Base-by-base conservation (phyloP, 1,284 basidiomycete genomes). In the Naganishia sp. region DNA sequence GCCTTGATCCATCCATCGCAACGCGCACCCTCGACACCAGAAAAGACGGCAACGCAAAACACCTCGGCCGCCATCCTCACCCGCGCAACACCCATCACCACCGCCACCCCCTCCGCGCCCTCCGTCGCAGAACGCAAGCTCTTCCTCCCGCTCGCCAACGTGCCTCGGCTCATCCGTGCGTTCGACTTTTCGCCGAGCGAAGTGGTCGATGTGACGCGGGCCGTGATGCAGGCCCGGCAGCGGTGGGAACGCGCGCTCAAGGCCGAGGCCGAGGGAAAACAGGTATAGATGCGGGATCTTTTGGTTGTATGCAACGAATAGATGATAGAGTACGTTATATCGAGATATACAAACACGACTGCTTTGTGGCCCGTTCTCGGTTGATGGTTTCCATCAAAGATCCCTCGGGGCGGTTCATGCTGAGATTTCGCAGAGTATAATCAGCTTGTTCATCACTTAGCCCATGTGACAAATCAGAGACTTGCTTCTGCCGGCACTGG, bases 191-290 rank as follows among this genome's bases (percentile, higher is more conserved):
- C 70, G 39, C 72, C 76, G 21, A 64, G 72, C 32, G 81, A 82
- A 71, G 69, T 74, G 7, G 75, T 78, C 31, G 81, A 82, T 69
- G 66, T 82, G 17, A 76, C 72, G 31, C 69, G 81, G 31, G 81
- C 81, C 3, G 75, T 81, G 1, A 76, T 77, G 63, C 81, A 82
- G 72, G 76, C 77, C 9, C 76, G 78, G 64, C 60, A 72, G 57
- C 69, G 80, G 39, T 68, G 76, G 49, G 62, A 65, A 52, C 60
- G 66, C 45, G 58, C 51, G 25, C 52, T 63, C 28, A 60, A 63
- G 23, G 50, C 68, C 43, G 51, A 54, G 63, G 68, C 18, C 0
- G 47, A 60, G 57, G 18, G 21, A n/a, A 46, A 46, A 15, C 21
- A 46, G 45, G 21, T 18, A 46, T 46, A 46, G 45, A 46, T 46